Evolutionary conservation across 345 rosid genomes (phyloP), one percentile per base, ranked within the genome.

Genomic region (Eucalyptus viminalis): DNA sequence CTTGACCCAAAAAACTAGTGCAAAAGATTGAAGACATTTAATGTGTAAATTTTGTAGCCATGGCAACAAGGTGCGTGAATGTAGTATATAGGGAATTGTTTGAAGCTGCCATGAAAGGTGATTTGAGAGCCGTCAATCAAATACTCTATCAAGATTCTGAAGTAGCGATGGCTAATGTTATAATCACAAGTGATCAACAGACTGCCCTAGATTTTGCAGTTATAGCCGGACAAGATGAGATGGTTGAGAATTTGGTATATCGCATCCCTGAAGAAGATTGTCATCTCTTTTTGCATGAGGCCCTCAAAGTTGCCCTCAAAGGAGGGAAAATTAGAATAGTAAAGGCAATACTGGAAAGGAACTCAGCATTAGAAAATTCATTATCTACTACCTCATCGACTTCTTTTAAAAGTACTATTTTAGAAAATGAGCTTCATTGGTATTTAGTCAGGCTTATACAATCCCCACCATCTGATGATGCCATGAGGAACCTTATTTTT

Each of bases 201-300:
- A 13, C 0, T 27, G 3, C 16, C 7, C 16, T 62, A 29, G 15
- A 13, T 60, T 34, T 27, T 60, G 34, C 0, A 1, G 14, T 12
- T 27, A 60, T 13, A 60, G 9, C 9, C 1, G 8, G 1, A 60
- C 17, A 50, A 50, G 19, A 50, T 50, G 53, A 50, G 53, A 50
- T 15, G 53, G 53, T 50, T 50, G 19, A 50, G 19, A 50, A 50
- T 50, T 50, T 15, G 53, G 19, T 50, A 50, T 50, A 50, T 2
- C 8, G 8, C 53, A 50, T 15, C 17, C 6, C 0, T 14, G 6
- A 14, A 49, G 53, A 50, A 50, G 53, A 50, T 50, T 50, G 19
- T 19, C 53, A 50, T 15, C 53, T 50, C 53, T 50, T 50, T 50
- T 50, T 50, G 53, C 19, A 50, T 50, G 15, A 11, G 14, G n/a